phyloP scores from a whole-genome alignment of 2,329 filamentous ascomycete species.

The Ceratocystis smalleyi region DNA sequence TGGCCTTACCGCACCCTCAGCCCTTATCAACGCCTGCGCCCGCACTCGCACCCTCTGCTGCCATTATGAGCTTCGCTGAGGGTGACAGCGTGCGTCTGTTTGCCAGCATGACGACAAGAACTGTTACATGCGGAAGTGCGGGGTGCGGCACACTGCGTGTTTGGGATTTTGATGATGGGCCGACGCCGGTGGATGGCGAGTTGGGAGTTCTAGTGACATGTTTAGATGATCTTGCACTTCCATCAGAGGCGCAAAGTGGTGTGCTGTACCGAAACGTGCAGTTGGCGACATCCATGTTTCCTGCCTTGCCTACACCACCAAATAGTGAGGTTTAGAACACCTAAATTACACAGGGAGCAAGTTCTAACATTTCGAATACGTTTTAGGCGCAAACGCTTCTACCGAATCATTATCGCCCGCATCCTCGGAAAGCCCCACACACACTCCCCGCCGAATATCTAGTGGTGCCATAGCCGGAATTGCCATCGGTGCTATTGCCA shows the following conservation, averaged over 20 bases:
- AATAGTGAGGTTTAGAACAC: background rate
- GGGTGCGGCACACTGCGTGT: constrained; percentile 11
- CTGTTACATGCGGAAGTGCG: background rate
- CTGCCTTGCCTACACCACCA: background rate
- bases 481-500: background rate
- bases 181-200: background rate
- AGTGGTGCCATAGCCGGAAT: constrained; percentile 11
- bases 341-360: too few species aligned
- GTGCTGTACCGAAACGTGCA: constrained; percentile 1
- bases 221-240: constrained; percentile 11
- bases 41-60: background rate
- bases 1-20: background rate
- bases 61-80: constrained; percentile 5
- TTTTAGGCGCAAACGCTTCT: background rate
- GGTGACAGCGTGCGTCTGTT: constrained; percentile 14
- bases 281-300: background rate
- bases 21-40: background rate
- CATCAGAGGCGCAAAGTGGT: background rate
- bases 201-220: constrained; percentile 8
- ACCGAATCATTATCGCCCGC: background rate
- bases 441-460: background rate
- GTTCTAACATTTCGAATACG: background rate
- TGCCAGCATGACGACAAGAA: constrained; percentile 9
- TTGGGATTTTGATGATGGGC: constrained; percentile 6
- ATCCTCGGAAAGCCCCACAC: background rate